These are phyloP conservation scores for Jaenimonas drosophilae DNA, from an alignment of 208 protist species.

Conservation along the genomic window DNA sequence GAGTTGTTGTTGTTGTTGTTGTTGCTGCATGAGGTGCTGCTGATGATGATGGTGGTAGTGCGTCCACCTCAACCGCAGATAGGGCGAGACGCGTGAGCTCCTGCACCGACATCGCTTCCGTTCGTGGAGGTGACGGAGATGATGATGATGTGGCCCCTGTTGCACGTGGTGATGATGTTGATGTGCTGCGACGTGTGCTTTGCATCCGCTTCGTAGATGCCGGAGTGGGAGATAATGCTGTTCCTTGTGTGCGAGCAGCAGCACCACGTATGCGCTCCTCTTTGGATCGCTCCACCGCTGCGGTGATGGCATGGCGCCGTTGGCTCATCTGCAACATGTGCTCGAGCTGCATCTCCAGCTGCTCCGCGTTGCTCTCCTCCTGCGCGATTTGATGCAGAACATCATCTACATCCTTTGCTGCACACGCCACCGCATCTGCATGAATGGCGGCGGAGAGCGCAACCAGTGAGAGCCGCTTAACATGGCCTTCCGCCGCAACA, in stretches of 20 bases:
- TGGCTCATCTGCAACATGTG: constrained; percentile 27
- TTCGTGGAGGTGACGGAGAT: too few species aligned
- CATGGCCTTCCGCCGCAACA: too few species aligned
- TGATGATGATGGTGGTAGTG: too few species aligned
- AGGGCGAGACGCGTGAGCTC: too few species aligned
- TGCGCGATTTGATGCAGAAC: constrained; percentile 33
- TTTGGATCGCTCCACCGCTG: constrained; percentile 23
- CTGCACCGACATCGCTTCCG: too few species aligned
- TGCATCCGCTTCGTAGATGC: too few species aligned
- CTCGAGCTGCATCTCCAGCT: constrained; percentile 32
- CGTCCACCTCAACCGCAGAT: too few species aligned
- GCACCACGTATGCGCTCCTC: constrained; percentile 5
- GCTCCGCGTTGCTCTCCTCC: constrained; percentile 35
- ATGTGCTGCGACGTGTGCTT: too few species aligned
- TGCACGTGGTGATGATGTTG: too few species aligned
- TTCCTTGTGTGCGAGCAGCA: constrained; percentile 6
- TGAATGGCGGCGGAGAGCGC: constrained; percentile 67
- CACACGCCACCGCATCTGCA: constrained; percentile 52
- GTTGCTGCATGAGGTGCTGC: too few species aligned
- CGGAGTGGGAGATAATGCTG: neutral
- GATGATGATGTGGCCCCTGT: too few species aligned
- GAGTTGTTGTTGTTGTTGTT: too few species aligned
- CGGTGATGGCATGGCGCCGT: constrained; percentile 23
- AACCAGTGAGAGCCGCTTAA: constrained; percentile 47
- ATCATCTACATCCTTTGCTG: constrained; percentile 34